phyloP scores from a whole-genome alignment of 2,329 filamentous ascomycete species.

The Alternaria rosae region DNA sequence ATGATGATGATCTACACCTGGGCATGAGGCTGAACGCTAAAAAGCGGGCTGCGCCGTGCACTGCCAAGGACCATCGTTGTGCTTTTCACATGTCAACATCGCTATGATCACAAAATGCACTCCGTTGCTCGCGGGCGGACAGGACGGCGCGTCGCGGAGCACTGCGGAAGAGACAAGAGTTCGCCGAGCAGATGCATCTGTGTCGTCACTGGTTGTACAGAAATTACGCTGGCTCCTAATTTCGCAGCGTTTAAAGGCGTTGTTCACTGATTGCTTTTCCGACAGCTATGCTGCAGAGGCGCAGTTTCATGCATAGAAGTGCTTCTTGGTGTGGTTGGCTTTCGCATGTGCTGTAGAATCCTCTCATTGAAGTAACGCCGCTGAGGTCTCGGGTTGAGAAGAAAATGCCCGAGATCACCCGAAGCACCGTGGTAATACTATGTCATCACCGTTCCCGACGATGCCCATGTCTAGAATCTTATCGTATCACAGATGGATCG shows the following conservation, averaged over 20 bases:
- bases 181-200: neutral
- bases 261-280: neutral
- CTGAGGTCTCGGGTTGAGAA: neutral
- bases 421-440: neutral
- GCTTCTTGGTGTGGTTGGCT: neutral
- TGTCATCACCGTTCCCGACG: neutral
- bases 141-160: neutral
- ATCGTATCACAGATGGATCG: neutral
- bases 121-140: neutral
- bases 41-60: constrained; percentile 12
- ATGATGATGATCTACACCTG: constrained; percentile 12
- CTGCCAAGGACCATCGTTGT: constrained; percentile 2
- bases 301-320: neutral
- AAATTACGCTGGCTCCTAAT: neutral
- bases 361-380: neutral
- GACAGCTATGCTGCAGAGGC: neutral
- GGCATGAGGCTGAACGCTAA: constrained; percentile 14
- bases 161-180: constrained; percentile 4
- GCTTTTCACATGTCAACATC: constrained; percentile 6
- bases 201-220: neutral
- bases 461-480: neutral
- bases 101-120: constrained; percentile 2
- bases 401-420: neutral
- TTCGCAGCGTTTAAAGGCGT: neutral
- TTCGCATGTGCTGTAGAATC: neutral